Percentiles rank a stretch among this genome's conserved stretches.
phyloP scores from a whole-genome alignment of 2,329 filamentous ascomycete genomes.

The Phialocephala sp. region DNA sequence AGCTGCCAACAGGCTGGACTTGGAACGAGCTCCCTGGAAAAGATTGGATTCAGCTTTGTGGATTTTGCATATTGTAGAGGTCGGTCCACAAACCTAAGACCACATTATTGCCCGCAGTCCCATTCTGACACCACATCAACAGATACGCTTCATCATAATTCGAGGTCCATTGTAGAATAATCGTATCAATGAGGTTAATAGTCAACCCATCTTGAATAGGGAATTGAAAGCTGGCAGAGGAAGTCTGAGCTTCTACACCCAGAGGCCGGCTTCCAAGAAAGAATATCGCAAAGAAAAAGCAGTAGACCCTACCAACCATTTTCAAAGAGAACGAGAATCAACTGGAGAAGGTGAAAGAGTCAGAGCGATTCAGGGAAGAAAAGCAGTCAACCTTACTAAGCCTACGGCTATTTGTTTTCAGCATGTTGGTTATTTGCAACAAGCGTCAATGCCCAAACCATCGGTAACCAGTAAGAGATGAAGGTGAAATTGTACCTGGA shows the following conservation, averaged over 20 bases:
- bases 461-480: background rate
- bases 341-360: background rate
- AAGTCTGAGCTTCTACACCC: background rate
- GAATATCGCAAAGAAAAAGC: background rate
- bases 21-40: conserved; percentile 27
- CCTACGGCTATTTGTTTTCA: background rate
- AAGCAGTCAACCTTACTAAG: background rate
- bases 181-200: conserved; percentile 26
- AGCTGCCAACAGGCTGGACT: conserved; percentile 23
- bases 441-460: background rate
- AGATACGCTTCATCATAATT: conserved; percentile 19
- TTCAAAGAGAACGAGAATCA: background rate
- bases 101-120: conserved; percentile 20
- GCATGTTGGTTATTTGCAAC: background rate
- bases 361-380: background rate
- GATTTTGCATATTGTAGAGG: background rate
- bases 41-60: conserved; percentile 6
- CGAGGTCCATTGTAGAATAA: conserved; percentile 28
- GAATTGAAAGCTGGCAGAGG: conserved; percentile 23
- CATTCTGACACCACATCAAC: conserved; percentile 30
- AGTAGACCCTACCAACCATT: background rate
- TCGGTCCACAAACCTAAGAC: conserved; percentile 16
- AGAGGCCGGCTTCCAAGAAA: background rate
- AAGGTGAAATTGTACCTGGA: background rate
- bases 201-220: conserved; percentile 19